These are phyloP conservation scores for Thinopyrum elongatum DNA, from an alignment of 176 grass and related monocot genomes.

Conservation along the genomic window DNA sequence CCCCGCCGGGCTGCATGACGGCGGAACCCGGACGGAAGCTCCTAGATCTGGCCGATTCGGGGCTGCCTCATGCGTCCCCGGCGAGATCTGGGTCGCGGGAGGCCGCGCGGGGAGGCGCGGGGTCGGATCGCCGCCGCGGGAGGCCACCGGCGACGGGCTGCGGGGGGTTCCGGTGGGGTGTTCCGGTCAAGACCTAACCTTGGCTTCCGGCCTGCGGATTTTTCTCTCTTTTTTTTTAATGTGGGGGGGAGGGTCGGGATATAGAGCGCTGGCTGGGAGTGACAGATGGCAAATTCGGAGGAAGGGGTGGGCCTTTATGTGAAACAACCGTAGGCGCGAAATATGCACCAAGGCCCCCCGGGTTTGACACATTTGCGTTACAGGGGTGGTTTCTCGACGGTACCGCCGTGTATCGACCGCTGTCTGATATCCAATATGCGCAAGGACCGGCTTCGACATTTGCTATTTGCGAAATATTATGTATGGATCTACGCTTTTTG, in stretches of 20 bases:
- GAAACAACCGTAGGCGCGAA: rapidly evolving
- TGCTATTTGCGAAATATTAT: not conserved
- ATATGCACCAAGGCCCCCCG: not conserved
- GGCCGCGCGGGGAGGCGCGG: not conserved
- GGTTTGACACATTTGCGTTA: not conserved
- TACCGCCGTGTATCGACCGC: not conserved
- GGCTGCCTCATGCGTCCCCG: not conserved
- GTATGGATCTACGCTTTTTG: not conserved
- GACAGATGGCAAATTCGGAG: not conserved
- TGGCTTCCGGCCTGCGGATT: not conserved
- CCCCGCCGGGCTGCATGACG: slow-evolving; percentile 43
- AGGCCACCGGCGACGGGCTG: not conserved
- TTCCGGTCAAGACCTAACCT: not conserved
- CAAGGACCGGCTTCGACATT: not conserved
- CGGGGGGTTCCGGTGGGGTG: not conserved
- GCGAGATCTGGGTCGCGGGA: not conserved
- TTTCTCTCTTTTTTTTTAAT: not conserved
- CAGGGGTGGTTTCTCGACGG: not conserved
- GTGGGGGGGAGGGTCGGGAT: not conserved
- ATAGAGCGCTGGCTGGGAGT: not conserved
- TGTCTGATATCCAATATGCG: not conserved
- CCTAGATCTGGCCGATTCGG: not conserved
- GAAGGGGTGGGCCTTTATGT: not conserved
- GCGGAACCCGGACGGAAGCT: not conserved
- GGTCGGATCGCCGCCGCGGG: not conserved